Conservation (phyloP, 2,329 filamentous ascomycete species). For the Botrytis pseudocinerea region DNA sequence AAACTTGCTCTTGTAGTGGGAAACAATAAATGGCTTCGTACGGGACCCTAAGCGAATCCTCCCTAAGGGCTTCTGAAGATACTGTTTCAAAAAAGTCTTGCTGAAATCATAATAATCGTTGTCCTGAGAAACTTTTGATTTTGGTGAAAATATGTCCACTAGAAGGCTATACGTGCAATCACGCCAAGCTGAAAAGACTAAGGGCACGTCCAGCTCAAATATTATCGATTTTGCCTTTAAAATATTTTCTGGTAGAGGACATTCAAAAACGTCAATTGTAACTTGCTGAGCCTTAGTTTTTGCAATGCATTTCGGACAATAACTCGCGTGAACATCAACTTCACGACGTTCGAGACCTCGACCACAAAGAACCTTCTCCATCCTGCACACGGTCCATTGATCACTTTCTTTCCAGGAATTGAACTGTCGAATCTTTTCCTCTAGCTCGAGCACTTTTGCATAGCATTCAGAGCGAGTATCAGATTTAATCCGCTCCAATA, state of each 20-base stretch:
- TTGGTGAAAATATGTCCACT: slow-evolving; percentile 42
- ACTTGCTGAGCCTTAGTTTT: slow-evolving; percentile 43
- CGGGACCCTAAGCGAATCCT: slow-evolving; percentile 31
- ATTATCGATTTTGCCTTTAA: slow-evolving; percentile 47
- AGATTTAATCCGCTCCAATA: slow-evolving; percentile 44
- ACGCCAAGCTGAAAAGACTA: slow-evolving; percentile 49
- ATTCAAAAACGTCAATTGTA: slow-evolving; percentile 53
- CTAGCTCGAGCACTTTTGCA: slow-evolving; percentile 43
- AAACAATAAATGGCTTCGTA: slow-evolving; percentile 29
- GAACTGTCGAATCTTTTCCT: slow-evolving; percentile 38
- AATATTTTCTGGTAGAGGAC: slow-evolving; percentile 51
- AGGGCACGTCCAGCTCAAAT: slow-evolving; percentile 53
- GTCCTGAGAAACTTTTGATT: neutral
- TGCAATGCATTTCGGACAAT: slow-evolving; percentile 45
- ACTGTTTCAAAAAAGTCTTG: slow-evolving; percentile 22
- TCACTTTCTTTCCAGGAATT: slow-evolving; percentile 33
- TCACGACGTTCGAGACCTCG: neutral
- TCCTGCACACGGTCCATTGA: neutral
- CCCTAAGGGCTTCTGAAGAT: neutral
- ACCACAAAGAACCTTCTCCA: neutral
- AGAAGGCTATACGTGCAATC: slow-evolving; percentile 49
- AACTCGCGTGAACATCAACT: neutral
- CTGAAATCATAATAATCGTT: slow-evolving; percentile 13
- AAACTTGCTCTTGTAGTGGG: slow-evolving; percentile 40
- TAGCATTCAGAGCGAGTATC: slow-evolving; percentile 40